Evolutionary conservation across 371 early-diverging fungal species (phyloP).

Genomic region (Paramicrosporidium saccamoebae): DNA sequence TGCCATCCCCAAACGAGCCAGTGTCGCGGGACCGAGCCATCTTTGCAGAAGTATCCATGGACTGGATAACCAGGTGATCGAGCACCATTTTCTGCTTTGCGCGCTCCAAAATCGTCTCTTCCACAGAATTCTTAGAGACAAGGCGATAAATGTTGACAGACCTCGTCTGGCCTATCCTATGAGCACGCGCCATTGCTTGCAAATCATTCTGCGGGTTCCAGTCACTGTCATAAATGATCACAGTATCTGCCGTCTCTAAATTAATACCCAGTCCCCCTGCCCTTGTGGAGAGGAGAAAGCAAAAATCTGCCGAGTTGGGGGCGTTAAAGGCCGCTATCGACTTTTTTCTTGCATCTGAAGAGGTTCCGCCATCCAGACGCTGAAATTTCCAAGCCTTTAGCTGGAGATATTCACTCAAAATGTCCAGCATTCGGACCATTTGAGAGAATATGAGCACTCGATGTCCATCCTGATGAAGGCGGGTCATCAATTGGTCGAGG

Average conservation of each 20-base stretch:
- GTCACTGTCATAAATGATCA: slow-evolving; percentile 96
- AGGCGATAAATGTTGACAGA: slow-evolving; percentile 93
- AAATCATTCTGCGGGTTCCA: slow-evolving; percentile 99
- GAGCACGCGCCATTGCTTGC: slow-evolving; percentile 98
- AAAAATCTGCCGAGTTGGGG: slow-evolving; percentile 77
- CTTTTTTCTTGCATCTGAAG: slow-evolving; percentile 63
- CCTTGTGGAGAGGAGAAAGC: slow-evolving; percentile 85
- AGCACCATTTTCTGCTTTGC: slow-evolving; percentile 94
- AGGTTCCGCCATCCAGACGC: slow-evolving; percentile 80
- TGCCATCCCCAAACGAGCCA: slow-evolving; percentile 2
- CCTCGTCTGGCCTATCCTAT: slow-evolving; percentile 94
- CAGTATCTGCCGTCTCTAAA: slow-evolving; percentile 88
- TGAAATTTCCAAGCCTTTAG: slow-evolving; percentile 59
- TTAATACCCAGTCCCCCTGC: slow-evolving; percentile 98
- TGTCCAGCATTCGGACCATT: slow-evolving; percentile 77
- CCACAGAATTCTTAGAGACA: slow-evolving; percentile 86
- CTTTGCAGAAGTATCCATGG: slow-evolving; percentile 81
- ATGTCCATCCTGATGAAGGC: slow-evolving; percentile 53
- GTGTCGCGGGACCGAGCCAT: slow-evolving; percentile 17
- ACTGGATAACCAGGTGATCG: slow-evolving; percentile 84
- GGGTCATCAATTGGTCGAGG: slow-evolving; percentile 58
- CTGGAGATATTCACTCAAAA: slow-evolving; percentile 59
- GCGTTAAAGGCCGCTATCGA: slow-evolving; percentile 95
- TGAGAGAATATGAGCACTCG: slow-evolving; percentile 84
- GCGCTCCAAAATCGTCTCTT: slow-evolving; percentile 87